Evolutionary conservation across 2,329 filamentous ascomycete species (phyloP), one percentile per base, ranked within the genome.

Genomic region (Colletotrichum caudatum): DNA sequence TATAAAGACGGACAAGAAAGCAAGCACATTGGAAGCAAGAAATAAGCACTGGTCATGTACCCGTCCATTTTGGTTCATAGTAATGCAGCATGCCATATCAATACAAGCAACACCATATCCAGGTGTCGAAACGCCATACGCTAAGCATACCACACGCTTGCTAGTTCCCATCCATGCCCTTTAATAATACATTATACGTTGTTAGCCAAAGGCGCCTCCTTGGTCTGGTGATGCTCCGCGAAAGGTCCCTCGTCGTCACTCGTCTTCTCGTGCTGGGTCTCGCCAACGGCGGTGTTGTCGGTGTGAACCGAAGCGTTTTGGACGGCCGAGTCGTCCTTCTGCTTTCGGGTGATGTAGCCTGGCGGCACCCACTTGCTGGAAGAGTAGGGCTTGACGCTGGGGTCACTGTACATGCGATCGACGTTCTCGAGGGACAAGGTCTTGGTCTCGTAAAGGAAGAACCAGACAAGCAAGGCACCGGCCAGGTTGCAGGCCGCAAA

Each of bases 391-490:
- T 87, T 88, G n/a, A 92, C 84, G 53, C 83, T 74, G 3, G 75
- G 80, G 26, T 90, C 81, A 59, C 90, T 85, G 78, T 93, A 93
- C 89, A 92, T 91, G 64, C 88, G 86, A 79, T 93, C 91, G 69
- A 93, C 89, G 75, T 92, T 89, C 81, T 93, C 91, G n/a, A 93
- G 84, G 16, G 88, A 89, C 12, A 91, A 85, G 51, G 86, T 87
- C 72, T 88, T 86, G 20, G 87, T 89, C 78, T 93, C 91, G 78
- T 88, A 90, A 66, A 93, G 85, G 80, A 92, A 92, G 82, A 93
- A 91, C 83, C 89, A 93, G 35, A 92, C 88, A 26, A 92, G 78
- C 0, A 87, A 75, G 1, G 88, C 85, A 2, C 86, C 90, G 1
- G 84, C 81, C 60, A 92, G 81, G 75, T 90, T 90, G 77, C 88